These are phyloP conservation scores for Pichia exigua DNA, from an alignment of 805 yeast species.

Conservation along the genomic window DNA sequence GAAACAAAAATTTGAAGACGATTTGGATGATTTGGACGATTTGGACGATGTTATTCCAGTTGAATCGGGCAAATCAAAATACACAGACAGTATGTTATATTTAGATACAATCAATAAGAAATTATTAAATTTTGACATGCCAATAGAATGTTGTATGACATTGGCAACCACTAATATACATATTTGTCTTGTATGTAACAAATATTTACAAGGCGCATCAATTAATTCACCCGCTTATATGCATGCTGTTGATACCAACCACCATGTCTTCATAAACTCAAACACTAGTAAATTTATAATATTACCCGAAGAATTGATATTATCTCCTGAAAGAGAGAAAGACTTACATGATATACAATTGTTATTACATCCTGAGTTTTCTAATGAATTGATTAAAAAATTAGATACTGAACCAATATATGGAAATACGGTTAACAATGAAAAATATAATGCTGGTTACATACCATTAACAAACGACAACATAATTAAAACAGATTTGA, in stretches of 20 bases:
- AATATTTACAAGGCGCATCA: constrained; percentile 62
- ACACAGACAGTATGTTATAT: constrained; percentile 19
- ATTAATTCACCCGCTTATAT: constrained; percentile 55
- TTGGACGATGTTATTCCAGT: neutral
- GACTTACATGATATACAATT: constrained; percentile 45
- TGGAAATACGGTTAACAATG: constrained; percentile 37
- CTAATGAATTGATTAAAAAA: constrained; percentile 24
- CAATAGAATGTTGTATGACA: constrained; percentile 57
- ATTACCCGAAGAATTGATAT: constrained; percentile 55
- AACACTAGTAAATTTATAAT: constrained; percentile 40
- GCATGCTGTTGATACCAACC: constrained; percentile 57
- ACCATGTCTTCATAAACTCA: constrained; percentile 56
- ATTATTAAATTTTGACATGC: constrained; percentile 59
- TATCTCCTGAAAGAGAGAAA: constrained; percentile 24
- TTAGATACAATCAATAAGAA: constrained; percentile 37
- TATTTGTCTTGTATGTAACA: constrained; percentile 69
- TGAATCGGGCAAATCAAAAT: neutral
- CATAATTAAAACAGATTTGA: constrained; percentile 28
- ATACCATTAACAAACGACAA: constrained; percentile 54
- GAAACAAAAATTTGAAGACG: constrained; percentile 1
- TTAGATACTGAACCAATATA: constrained; percentile 21
- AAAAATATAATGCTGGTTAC: constrained; percentile 51
- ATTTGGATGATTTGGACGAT: constrained; percentile 8
- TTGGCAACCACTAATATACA: constrained; percentile 55
- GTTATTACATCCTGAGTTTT: constrained; percentile 46